phyloP scores from a whole-genome alignment of 164 flowering plant species.

The Sedum album region DNA sequence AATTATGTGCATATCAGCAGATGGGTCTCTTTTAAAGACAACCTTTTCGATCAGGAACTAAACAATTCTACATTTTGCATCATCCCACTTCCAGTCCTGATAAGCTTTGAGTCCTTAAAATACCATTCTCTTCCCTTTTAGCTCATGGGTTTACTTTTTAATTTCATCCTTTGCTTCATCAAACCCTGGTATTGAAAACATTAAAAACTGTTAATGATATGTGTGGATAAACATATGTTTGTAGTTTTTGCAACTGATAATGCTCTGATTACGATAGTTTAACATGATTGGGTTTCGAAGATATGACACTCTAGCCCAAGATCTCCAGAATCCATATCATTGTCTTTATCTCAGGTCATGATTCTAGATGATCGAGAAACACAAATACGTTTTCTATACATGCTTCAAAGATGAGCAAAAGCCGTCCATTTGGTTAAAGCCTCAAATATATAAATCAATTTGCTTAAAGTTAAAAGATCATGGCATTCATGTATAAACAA shows the following conservation, averaged over 20 bases:
- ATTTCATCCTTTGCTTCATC: not conserved
- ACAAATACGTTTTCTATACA: not conserved
- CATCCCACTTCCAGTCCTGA: conserved; percentile 2
- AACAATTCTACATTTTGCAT: not conserved
- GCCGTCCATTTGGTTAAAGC: not conserved
- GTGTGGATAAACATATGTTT: not conserved
- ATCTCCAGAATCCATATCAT: not conserved
- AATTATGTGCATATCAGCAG: not conserved
- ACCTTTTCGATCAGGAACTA: not conserved
- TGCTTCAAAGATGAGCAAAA: not conserved
- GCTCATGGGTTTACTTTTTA: not conserved
- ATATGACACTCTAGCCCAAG: not conserved
- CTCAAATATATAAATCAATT: not conserved
- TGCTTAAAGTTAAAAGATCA: not conserved
- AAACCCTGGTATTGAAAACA: not conserved
- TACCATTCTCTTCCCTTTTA: not conserved
- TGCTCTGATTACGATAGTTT: not conserved
- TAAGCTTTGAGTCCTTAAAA: not conserved
- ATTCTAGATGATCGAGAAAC: not conserved
- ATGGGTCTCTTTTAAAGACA: not conserved
- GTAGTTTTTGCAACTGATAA: not conserved
- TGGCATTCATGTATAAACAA: not conserved
- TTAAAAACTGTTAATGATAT: not conserved
- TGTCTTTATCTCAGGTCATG: conserved; percentile 2
- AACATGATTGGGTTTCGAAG: not conserved